Base-by-base conservation (phyloP, 345 rosid species). In the Eucalyptus pauciflora region DNA sequence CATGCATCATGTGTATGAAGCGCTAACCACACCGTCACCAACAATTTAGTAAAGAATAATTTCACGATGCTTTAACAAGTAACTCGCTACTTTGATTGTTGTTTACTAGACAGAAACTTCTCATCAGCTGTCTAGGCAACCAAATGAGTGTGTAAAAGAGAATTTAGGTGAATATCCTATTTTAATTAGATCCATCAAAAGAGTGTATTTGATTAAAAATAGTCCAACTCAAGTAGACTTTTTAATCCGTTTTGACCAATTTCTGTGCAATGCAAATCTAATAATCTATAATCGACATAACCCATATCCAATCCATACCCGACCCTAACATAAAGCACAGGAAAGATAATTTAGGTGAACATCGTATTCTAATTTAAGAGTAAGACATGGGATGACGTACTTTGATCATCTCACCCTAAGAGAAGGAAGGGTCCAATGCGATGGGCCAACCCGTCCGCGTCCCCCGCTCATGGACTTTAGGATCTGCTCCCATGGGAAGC, bases 21-120 rank as follows among this genome's bases (percentile, higher is more conserved):
- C 0, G 29, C 29, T 9, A 56, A 56, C 2, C 5, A 2, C 29
- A 56, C 29, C 29, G 0, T 52, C 56, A 52, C 10, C 25, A 0
- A 52, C 27, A 56, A 56, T 24, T 56, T 3, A 10, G 6, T 56
- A 1, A 56, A 22, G 1, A 13, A 56, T 56, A 56, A 24, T 56
- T 56, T 24, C 0, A 56, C 3, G 3, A 56, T 56, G 6, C 62
- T 56, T 56, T 24, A 22, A 56, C 62, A 10, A 56, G 13, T 56
- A 24, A 56, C 29, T 2, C 1, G 6, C 62, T 56, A 10, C 62
- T 24, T 56, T 56, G 29, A 24, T 56, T 24, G 6, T 56, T 56
- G 6, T 56, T 10, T 56, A 22, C 62, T 56, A 56, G 62, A 56
- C 0, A 20, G 6, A 20, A 56, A 56, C 62, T 56, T 9, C 27